These are phyloP conservation scores for Eutypa lata DNA, from an alignment of 2,329 filamentous ascomycete genomes.

Conservation along the genomic window DNA sequence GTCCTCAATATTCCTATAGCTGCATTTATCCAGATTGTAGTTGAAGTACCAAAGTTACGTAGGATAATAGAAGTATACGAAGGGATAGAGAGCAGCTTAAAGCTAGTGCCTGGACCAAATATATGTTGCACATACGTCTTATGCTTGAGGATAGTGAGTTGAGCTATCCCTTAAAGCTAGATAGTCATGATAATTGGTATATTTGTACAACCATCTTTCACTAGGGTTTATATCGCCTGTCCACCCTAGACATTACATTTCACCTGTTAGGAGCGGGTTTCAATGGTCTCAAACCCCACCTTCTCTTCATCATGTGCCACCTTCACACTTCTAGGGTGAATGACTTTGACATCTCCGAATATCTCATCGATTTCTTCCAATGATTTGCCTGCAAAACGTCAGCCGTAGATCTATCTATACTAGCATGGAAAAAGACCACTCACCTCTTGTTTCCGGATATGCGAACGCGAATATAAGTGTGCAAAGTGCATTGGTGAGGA, in stretches of 20 bases:
- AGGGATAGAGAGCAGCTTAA: no score
- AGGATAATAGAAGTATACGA: no score
- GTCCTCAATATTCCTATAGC: no score
- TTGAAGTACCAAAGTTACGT: no score
- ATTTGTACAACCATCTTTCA: no score
- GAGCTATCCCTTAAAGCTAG: no score
- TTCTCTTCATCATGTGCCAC: slow-evolving; percentile 4
- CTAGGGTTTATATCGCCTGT: no score
- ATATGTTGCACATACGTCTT: no score
- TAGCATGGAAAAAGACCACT: not conserved
- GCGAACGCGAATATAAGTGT: slow-evolving; percentile 31
- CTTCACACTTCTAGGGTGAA: slow-evolving; percentile 2
- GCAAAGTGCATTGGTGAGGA: slow-evolving; percentile 36
- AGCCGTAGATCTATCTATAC: not conserved
- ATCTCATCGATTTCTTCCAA: slow-evolving; percentile 38
- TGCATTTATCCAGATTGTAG: no score
- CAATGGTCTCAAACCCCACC: not conserved
- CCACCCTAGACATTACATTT: not conserved
- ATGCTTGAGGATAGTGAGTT: no score
- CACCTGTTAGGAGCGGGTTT: not conserved
- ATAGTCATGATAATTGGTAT: no score
- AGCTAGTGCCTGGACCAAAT: no score
- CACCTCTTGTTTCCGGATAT: slow-evolving; percentile 37
- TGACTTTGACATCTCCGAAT: slow-evolving; percentile 33
- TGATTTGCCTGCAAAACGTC: slow-evolving; percentile 31